Evolutionary conservation across 2,329 filamentous ascomycete species (phyloP), one percentile per base, ranked within the genome.

Genomic region (Cladobotryum mycophilum): DNA sequence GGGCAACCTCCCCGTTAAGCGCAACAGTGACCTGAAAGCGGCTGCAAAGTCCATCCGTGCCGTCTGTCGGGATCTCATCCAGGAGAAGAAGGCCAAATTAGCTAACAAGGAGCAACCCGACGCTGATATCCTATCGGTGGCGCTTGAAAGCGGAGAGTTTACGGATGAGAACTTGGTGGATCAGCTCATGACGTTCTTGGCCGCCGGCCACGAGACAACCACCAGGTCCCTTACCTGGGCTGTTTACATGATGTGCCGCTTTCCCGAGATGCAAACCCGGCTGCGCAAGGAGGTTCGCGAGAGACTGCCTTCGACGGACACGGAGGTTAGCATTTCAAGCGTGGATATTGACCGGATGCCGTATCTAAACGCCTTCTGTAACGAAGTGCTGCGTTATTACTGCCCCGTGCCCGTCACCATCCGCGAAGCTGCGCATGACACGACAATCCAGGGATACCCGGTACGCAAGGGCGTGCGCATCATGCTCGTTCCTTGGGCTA

Each of bases 181-280:
- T 65, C 89, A 95, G 68, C 79, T 93, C 64, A 93, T 95, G 88
- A 95, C 88, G 0, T 93, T 95, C 71, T 79, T 95, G 5, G 86
- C 85, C 1, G 89, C 89, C 0, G 85, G 85, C 18, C 88, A 92
- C 65, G 87, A 92, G 69, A 92, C 88, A 1, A 91, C 87, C 0
- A 82, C 88, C 1, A 79, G 83, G 1, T 78, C 87, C 15, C 75
- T 93, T 63, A 86, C 84, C n/a, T 92, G 87, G 86, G 79, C 84
- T 3, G 68, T 83, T 7, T 88, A 89, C 62, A 71, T 85, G 41
- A 77, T 93, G n/a, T 80, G 80, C 58, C 74, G 76, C 17, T 68
- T 89, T 58, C 83, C 81, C 0, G 75, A 82, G 1, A 71, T 87
- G 2, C 87, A 93, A 68, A 67, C 67, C 18, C 76, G 76, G 3